Base-by-base conservation (phyloP, 768 basidiomycete species). In the Leccinum olivaceopallidum region DNA sequence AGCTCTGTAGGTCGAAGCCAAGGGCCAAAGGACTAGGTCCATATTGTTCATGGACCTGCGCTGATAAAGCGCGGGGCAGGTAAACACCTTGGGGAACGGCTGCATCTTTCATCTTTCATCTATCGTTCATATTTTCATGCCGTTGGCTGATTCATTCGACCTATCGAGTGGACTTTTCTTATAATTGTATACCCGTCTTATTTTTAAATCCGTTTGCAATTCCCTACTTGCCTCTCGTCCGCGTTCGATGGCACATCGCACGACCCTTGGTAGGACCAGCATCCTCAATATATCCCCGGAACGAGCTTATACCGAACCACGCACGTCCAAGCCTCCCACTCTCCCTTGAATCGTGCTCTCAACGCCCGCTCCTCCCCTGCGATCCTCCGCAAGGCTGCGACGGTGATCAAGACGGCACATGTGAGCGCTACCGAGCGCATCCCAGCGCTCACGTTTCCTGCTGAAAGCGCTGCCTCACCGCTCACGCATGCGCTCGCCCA, bases 281-380 rank as follows among this genome's bases (percentile, higher is more conserved):
- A 7, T 10, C 50, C 5, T 66, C 63, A 84, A 66, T 79, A 80
- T 14, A 85, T 42, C 32, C 79, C 75, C 22, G 84, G 84, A 52
- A 85, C 63, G 32, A 86, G 69, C 57, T 68, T 82, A 57, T 79
- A 83, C 9, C 75, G 80, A 12, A 85, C 84, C 42, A 61, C 70
- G 50, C 60, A 60, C 7, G 78, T 78, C 81, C 81, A 86, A 1
- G 67, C 63, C 34, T 60, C 67, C 67, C 68, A 69, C 34, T 69
- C 61, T 14, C n/a, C 58, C 30, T 60, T 60, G 58, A 69, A 69
- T 49, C 60, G 61, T 5, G 26, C 49, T 9, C 18, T 62, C 39
- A 69, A 50, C 8, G 48, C 32, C 8, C 22, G 58, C 10, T 69
- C 68, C 50, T 69, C 68, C 10, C 42, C 56, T 3, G 14, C 7